Evolutionary conservation across 352 stramenopile genomes (phyloP), one percentile per base, ranked within the genome.

Genomic region (Phytophthora fragariae): DNA sequence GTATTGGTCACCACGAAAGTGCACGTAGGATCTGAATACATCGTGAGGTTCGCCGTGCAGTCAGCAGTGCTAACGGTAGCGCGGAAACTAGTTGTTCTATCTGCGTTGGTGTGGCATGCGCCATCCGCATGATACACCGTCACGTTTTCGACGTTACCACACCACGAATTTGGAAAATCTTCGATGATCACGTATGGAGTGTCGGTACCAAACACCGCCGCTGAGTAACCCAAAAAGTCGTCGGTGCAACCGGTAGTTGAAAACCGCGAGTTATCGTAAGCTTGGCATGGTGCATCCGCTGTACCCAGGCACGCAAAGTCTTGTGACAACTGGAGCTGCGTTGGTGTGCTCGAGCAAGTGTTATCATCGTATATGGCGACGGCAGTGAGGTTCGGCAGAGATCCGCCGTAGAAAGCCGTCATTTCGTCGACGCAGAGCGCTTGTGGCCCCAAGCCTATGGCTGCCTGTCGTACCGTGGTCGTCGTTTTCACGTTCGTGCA

Each of bases 171-270:
- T 1, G 54, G 15, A 10, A 55, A 72, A 1, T 66, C 57, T 37
- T 44, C 33, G 14, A 66, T 35, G 11, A 66, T 41, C 37, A 72
- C 14, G 56, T 66, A 61, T 11, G 65, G 65, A 31, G 6, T 72
- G 8, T 49, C 41, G 9, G n/a, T 17, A 37, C 56, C 65, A 19
- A 72, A 66, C 24, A 27, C 2, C 9, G 19, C 12, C 5, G 46
- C 65, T 4, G 47, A 17, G 5, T 53, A 55, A 2, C 35, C 47
- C 11, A 17, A 53, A 12, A 53, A 49, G 19, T 62, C 33, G 17
- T 27, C 7, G 10, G 27, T 15, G 19, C 47, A 67, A 0, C 24
- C 37, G 0, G 49, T 4, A 19, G 39, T 9, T 1, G 57, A 62
- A 47, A 62, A 67, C 3, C 41, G 27, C 3, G 57, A 62, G 21